Percentiles rank a stretch among this genome's conserved stretches.
These are phyloP conservation scores for Suhomyces yuchorum DNA, from an alignment of 1,139 yeast genomes.

Conservation along the genomic window DNA sequence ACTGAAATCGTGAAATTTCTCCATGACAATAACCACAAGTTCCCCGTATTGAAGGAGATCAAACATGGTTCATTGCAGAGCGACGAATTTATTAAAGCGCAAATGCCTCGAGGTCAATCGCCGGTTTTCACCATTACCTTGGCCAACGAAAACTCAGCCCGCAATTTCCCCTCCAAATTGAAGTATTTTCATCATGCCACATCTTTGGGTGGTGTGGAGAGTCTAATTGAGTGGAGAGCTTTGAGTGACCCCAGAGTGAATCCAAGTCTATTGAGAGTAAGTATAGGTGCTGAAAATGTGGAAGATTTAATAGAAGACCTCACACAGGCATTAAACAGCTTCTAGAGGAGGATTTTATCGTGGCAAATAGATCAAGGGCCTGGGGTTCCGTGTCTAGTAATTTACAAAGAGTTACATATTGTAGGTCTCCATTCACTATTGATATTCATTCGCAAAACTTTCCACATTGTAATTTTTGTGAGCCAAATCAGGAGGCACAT, in stretches of 20 bases:
- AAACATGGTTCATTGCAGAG: conserved; percentile 76
- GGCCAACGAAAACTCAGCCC: conserved; percentile 56
- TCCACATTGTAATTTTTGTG: too few species aligned
- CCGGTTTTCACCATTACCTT: conserved; percentile 78
- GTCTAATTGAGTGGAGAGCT: conserved; percentile 88
- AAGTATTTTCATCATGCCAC: conserved; percentile 86
- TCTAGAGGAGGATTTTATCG: background rate
- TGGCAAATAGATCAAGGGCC: too few species aligned
- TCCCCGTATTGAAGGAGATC: conserved; percentile 53
- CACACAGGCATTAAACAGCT: conserved; percentile 5
- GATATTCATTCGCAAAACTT: too few species aligned
- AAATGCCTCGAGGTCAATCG: conserved; percentile 64
- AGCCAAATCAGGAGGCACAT: too few species aligned
- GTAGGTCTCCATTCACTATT: too few species aligned
- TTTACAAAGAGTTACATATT: too few species aligned
- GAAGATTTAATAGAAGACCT: conserved; percentile 75
- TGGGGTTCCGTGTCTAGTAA: too few species aligned
- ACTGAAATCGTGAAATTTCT: conserved; percentile 63
- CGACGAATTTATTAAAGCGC: conserved; percentile 62
- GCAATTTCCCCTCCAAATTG: conserved; percentile 62
- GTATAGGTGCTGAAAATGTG: conserved; percentile 76
- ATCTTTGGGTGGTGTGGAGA: conserved; percentile 91
- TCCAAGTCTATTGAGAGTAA: conserved; percentile 64
- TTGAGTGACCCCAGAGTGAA: conserved; percentile 63
- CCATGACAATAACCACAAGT: conserved; percentile 45